Conservation (phyloP, 2,329 filamentous ascomycete species). For the Apiospora phragmitis region DNA sequence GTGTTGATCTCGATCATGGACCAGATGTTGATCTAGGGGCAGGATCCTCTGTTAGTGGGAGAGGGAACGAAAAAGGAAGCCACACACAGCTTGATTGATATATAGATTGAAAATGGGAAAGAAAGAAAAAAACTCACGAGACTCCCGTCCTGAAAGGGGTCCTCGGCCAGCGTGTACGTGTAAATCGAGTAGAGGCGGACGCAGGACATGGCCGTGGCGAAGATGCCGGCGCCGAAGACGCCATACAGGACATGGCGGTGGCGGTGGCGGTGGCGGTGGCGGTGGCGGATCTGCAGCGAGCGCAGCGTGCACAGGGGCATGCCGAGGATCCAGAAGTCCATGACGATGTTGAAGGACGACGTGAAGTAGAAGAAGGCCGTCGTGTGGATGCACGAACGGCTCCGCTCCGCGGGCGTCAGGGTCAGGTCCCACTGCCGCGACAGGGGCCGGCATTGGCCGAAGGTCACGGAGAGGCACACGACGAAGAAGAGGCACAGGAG, state of each 20-base stretch:
- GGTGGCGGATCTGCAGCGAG: conserved; percentile 45
- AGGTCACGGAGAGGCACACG: conserved; percentile 38
- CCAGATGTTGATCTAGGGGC: conserved; percentile 40
- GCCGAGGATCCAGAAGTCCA: conserved; percentile 45
- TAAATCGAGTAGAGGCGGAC: conserved; percentile 41
- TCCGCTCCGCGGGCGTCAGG: conserved; percentile 7
- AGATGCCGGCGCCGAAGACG: conserved; percentile 42
- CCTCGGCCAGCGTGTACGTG: conserved; percentile 35
- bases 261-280: conserved; percentile 47
- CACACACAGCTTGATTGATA: too few relatives aligned
- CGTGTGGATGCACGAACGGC: conserved; percentile 38
- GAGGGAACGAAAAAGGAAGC: too few relatives aligned
- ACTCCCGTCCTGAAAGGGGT: conserved; percentile 37
- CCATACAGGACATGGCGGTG: conserved; percentile 51
- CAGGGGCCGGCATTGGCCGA: conserved; percentile 44
- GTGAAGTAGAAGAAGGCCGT: conserved; percentile 45
- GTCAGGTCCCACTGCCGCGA: conserved; percentile 42
- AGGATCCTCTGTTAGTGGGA: too few relatives aligned
- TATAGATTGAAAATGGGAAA: not conserved
- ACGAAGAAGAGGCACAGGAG: conserved; percentile 41
- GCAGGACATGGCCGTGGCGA: conserved; percentile 38
- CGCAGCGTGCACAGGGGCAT: conserved; percentile 46
- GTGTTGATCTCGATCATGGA: conserved; percentile 49
- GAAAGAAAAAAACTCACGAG: conserved; percentile 17
- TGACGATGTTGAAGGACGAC: conserved; percentile 45